These are phyloP conservation scores for Soucietia sequanensis DNA, from an alignment of 805 yeast species.

Conservation along the genomic window DNA sequence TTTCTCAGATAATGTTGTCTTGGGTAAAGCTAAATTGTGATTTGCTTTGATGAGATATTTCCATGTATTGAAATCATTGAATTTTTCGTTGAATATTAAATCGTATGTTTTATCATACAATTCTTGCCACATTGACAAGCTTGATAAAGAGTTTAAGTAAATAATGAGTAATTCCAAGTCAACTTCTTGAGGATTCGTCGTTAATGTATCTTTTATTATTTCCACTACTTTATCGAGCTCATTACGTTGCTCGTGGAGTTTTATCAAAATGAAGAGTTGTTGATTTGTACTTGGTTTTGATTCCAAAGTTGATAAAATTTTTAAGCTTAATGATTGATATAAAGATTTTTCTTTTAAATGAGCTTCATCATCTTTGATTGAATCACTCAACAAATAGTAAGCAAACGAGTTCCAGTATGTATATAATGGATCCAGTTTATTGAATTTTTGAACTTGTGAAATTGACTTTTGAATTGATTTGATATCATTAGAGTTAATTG, in stretches of 20 bases:
- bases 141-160: slow-evolving; percentile 47
- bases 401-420: slow-evolving; percentile 58
- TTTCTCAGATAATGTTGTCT: slow-evolving; percentile 23
- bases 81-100: slow-evolving; percentile 45
- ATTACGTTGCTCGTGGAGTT: slow-evolving; percentile 41
- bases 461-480: slow-evolving; percentile 52
- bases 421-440: slow-evolving; percentile 26
- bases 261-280: slow-evolving; percentile 60
- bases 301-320: slow-evolving; percentile 47
- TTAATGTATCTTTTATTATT: no score
- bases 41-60: slow-evolving; percentile 50
- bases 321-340: slow-evolving; percentile 59
- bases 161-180: slow-evolving; percentile 66
- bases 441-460: slow-evolving; percentile 29
- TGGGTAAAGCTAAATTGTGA: slow-evolving; percentile 26
- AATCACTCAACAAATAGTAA: slow-evolving; percentile 41
- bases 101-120: slow-evolving; percentile 39
- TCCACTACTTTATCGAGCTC: slow-evolving; percentile 30
- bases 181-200: slow-evolving; percentile 33
- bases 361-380: slow-evolving; percentile 25
- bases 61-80: slow-evolving; percentile 83
- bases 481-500: slow-evolving; percentile 47
- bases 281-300: slow-evolving; percentile 55
- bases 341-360: slow-evolving; percentile 51
- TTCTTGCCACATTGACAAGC: slow-evolving; percentile 39